These are phyloP conservation scores for Fusarium sp. DNA, from an alignment of 2,329 filamentous ascomycete genomes.

Conservation along the genomic window DNA sequence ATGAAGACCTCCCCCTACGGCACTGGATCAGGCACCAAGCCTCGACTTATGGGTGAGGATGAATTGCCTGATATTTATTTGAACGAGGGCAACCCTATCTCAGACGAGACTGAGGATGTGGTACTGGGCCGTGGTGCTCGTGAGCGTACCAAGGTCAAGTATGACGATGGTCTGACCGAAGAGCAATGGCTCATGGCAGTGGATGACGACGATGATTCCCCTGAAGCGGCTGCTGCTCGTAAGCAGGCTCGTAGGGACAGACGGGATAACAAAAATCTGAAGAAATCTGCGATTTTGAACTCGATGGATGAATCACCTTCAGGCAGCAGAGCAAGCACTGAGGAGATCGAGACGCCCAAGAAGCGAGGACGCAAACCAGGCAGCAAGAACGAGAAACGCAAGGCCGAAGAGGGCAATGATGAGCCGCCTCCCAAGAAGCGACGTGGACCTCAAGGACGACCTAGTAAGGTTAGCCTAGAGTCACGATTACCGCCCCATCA, in stretches of 20 bases:
- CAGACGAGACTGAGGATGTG: constrained; percentile 81
- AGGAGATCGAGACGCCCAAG: constrained; percentile 80
- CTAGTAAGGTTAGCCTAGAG: constrained; percentile 66
- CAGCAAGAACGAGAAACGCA: constrained; percentile 83
- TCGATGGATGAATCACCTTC: constrained; percentile 75
- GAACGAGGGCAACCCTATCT: constrained; percentile 82
- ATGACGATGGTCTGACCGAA: constrained; percentile 97
- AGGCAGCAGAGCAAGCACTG: constrained; percentile 84
- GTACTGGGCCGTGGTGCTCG: constrained; percentile 87
- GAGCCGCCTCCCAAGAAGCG: constrained; percentile 84
- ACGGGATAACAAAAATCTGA: constrained; percentile 79
- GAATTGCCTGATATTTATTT: constrained; percentile 96
- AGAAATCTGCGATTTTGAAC: constrained; percentile 57
- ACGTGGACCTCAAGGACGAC: constrained; percentile 74
- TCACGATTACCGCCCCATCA: constrained; percentile 72
- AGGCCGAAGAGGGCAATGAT: constrained; percentile 81
- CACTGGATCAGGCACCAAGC: constrained; percentile 69
- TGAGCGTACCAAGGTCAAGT: constrained; percentile 93
- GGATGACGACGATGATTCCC: constrained; percentile 93
- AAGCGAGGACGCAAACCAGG: constrained; percentile 86
- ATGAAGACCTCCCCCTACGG: constrained; percentile 76
- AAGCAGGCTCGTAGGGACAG: constrained; percentile 88
- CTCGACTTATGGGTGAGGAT: constrained; percentile 85
- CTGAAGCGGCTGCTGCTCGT: constrained; percentile 90
- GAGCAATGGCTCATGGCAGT: constrained; percentile 99